Base-by-base conservation (phyloP, 805 yeast genomes). In the Starmerella floricola region DNA sequence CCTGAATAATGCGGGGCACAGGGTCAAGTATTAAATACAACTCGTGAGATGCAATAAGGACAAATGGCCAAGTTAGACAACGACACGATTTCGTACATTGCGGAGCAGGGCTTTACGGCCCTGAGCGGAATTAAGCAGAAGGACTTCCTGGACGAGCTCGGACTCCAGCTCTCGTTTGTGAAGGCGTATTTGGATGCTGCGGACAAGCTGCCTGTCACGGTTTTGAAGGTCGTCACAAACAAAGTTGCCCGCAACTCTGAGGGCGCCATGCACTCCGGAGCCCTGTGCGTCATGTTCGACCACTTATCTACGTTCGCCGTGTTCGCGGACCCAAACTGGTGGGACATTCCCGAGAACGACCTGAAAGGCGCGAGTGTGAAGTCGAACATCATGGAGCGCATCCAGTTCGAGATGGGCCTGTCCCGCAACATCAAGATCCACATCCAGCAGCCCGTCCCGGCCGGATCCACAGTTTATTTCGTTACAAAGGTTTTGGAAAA, bases 61-160 rank as follows among this genome's bases (percentile, higher is more conserved):
- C 5, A 10, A 13, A 33, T 15, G 36, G 27, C 8, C 27, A 6
- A 23, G 5, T 4, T 20, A 13, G 37, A 24, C 24, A 17, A 8
- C 19, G 13, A 10, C 6, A 5, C 34, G 18, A 18, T 31, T 12
- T 10, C 34, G 34, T 8, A 17, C 11, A 6, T 31, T 5, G 36
- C 36, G 10, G 21, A 13, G 11, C 11, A 15, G 32, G 30, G 56
- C 52, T 35, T 55, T 56, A 28, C 45, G 51, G 2, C 56, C 56
- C 12, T 31, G 15, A 17, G 4, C 31, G 31, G n/a, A n/a, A 18
- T 8, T 30, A 30, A 33, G n/a, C 17, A 29, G 35, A 16, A 18
- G 16, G 37, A 36, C 37, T 47, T 47, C 33, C 24, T 44, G 24
- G 48, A 26, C 16, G 36, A 40, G 32, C 26, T 45, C 16, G 16